These are phyloP conservation scores for Ogataea degrootiae DNA, from an alignment of 805 yeast species.

Conservation along the genomic window DNA sequence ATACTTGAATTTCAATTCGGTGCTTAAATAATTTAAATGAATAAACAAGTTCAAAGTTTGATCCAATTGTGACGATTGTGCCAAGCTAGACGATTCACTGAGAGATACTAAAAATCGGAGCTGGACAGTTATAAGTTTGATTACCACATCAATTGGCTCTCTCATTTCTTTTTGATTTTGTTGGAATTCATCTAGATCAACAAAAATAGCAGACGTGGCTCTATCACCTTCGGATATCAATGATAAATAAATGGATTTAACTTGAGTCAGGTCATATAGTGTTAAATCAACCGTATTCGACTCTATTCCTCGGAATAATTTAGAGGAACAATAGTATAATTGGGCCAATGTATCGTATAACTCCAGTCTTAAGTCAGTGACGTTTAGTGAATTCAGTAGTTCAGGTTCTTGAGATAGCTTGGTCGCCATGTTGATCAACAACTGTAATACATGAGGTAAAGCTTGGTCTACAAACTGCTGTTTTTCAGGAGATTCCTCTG, in stretches of 20 bases:
- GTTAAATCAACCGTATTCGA: slow-evolving; percentile 10
- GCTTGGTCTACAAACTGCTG: slow-evolving; percentile 30
- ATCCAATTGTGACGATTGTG: slow-evolving; percentile 8
- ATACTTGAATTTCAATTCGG: slow-evolving; percentile 43
- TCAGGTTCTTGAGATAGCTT: slow-evolving; percentile 2
- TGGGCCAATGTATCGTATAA: slow-evolving; percentile 24
- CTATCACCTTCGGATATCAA: slow-evolving; percentile 7
- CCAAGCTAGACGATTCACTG: slow-evolving; percentile 16
- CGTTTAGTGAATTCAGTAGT: slow-evolving; percentile 8
- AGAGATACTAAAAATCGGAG: slow-evolving; percentile 28
- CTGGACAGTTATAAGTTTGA: slow-evolving; percentile 24
- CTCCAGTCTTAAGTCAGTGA: slow-evolving; percentile 24
- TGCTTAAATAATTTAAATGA: slow-evolving; percentile 37
- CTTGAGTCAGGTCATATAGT: slow-evolving; percentile 15
- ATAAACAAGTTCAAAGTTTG: slow-evolving; percentile 29
- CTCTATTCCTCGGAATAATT: slow-evolving; percentile 10
- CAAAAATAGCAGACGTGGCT: slow-evolving; percentile 7
- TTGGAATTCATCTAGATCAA: slow-evolving; percentile 19
- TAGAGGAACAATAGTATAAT: slow-evolving; percentile 23
- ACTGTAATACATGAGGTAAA: slow-evolving; percentile 23
- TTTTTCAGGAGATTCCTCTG: slow-evolving; percentile 35
- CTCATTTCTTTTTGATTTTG: slow-evolving; percentile 19
- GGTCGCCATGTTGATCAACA: slow-evolving; percentile 16
- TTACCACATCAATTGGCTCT: slow-evolving; percentile 19
- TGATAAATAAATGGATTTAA: slow-evolving; percentile 16